phyloP scores from a whole-genome alignment of 2,329 filamentous ascomycete genomes.

The Colletotrichum neosansevieriae region DNA sequence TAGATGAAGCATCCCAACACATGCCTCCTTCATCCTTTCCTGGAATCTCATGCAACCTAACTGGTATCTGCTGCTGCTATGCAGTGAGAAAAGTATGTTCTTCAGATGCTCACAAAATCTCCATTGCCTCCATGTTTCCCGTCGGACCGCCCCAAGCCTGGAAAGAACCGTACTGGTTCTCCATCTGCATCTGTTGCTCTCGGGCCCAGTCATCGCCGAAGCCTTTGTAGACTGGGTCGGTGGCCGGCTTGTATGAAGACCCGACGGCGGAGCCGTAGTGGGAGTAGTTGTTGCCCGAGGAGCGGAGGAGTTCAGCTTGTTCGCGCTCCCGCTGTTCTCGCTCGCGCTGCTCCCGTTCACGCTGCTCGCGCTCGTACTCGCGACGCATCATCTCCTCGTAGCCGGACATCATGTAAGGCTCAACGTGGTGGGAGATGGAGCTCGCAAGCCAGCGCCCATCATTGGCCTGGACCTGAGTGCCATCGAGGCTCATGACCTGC shows the following conservation, averaged over 20 bases:
- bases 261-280: constrained; percentile 57
- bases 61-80: constrained; percentile 29
- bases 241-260: constrained; percentile 53
- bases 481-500: constrained; percentile 64
- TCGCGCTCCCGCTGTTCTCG: constrained; percentile 47
- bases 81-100: constrained; percentile 10
- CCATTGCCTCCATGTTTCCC: constrained; percentile 63
- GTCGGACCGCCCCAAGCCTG: constrained; percentile 58
- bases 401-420: constrained; percentile 87
- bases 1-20: neutral
- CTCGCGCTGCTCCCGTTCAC: constrained; percentile 62
- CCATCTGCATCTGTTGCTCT: constrained; percentile 69
- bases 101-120: constrained; percentile 52
- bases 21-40: neutral
- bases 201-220: constrained; percentile 46
- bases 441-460: constrained; percentile 65
- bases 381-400: constrained; percentile 78
- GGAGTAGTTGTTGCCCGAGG: constrained; percentile 57
- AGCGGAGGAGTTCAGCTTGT: constrained; percentile 47
- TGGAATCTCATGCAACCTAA: constrained; percentile 22
- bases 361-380: constrained; percentile 64
- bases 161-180: constrained; percentile 75
- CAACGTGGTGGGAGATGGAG: constrained; percentile 61
- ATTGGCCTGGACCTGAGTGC: constrained; percentile 62
- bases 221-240: constrained; percentile 76